A percentile compares a stretch with the other conserved stretches of the same genome.
phyloP scores from a whole-genome alignment of 1,284 basidiomycete genomes.

The Ceratobasidium theobromae region DNA sequence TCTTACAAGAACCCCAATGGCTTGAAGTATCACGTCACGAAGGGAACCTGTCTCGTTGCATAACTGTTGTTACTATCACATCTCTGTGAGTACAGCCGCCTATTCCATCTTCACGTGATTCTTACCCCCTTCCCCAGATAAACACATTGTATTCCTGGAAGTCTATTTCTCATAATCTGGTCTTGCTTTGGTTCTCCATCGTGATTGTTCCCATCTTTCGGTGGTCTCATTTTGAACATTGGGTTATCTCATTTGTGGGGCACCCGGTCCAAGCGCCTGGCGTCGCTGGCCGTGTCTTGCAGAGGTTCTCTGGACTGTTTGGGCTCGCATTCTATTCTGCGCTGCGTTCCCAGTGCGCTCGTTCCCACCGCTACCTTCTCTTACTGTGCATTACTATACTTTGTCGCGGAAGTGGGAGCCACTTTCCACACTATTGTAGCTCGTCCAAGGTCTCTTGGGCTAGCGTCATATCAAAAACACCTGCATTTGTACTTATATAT shows the following conservation, averaged over 20 bases:
- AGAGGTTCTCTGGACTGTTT: slow-evolving; percentile 14
- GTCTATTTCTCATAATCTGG: slow-evolving; percentile 25
- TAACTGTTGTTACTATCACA: slow-evolving; percentile 20
- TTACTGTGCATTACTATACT: slow-evolving; percentile 25
- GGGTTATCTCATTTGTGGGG: background rate
- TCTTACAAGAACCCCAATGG: slow-evolving; percentile 36
- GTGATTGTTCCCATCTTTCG: slow-evolving; percentile 10
- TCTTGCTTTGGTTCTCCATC: slow-evolving; percentile 21
- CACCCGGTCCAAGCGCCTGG: slow-evolving; percentile 8
- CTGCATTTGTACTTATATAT: slow-evolving; percentile 32
- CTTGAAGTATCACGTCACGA: slow-evolving; percentile 35
- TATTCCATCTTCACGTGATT: background rate
- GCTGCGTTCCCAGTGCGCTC: slow-evolving; percentile 24
- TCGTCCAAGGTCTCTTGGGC: slow-evolving; percentile 17
- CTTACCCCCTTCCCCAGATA: background rate
- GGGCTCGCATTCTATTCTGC: background rate
- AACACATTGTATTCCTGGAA: slow-evolving; percentile 32
- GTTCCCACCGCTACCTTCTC: slow-evolving; percentile 23
- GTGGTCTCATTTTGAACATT: slow-evolving; percentile 17
- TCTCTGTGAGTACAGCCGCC: slow-evolving; percentile 8
- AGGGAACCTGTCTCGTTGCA: slow-evolving; percentile 35
- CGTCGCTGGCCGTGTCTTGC: slow-evolving; percentile 4
- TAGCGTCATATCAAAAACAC: slow-evolving; percentile 12
- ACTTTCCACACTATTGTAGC: slow-evolving; percentile 11
- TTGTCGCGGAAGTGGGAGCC: slow-evolving; percentile 6